Conservation (phyloP, 805 yeast species). For the Cyberlindnera meyerae region DNA sequence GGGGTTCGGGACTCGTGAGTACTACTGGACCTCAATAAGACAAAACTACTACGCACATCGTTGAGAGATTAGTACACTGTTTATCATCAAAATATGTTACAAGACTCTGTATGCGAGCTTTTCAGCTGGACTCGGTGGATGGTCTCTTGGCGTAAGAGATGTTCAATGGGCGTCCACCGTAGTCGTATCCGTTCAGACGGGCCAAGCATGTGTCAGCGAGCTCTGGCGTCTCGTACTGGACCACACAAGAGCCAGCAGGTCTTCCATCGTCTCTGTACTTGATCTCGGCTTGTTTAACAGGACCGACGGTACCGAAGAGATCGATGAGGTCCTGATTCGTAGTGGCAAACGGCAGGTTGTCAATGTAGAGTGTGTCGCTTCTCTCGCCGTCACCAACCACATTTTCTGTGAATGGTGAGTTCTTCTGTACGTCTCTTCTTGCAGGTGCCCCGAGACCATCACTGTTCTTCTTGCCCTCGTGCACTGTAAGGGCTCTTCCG, state of each 20-base stretch:
- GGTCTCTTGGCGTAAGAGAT: slow-evolving; percentile 55
- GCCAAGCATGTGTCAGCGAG: slow-evolving; percentile 71
- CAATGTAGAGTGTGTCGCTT: slow-evolving; percentile 58
- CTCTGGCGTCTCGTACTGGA: slow-evolving; percentile 60
- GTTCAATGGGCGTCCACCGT: slow-evolving; percentile 73
- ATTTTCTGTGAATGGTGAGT: slow-evolving; percentile 57
- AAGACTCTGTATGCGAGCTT: no score
- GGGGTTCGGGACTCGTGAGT: no score
- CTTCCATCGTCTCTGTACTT: slow-evolving; percentile 57
- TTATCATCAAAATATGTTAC: no score
- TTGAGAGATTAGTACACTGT: no score
- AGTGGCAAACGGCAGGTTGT: slow-evolving; percentile 87
- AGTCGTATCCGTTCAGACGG: slow-evolving; percentile 72
- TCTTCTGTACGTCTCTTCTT: slow-evolving; percentile 2
- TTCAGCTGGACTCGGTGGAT: no score
- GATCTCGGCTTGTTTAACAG: slow-evolving; percentile 71
- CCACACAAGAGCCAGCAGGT: slow-evolving; percentile 83
- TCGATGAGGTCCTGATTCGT: slow-evolving; percentile 78
- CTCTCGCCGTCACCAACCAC: slow-evolving; percentile 59
- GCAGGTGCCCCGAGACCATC: slow-evolving; percentile 3
- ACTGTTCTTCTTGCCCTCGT: slow-evolving; percentile 53
- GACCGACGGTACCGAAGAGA: slow-evolving; percentile 79
- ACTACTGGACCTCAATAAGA: no score
- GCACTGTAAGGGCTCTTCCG: slow-evolving; percentile 76
- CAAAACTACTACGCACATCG: no score